A percentile compares a stretch with the other conserved stretches of the same genome.
Conservation (phyloP, 139 green algal species). For the Tetradesmus obliquus region DNA sequence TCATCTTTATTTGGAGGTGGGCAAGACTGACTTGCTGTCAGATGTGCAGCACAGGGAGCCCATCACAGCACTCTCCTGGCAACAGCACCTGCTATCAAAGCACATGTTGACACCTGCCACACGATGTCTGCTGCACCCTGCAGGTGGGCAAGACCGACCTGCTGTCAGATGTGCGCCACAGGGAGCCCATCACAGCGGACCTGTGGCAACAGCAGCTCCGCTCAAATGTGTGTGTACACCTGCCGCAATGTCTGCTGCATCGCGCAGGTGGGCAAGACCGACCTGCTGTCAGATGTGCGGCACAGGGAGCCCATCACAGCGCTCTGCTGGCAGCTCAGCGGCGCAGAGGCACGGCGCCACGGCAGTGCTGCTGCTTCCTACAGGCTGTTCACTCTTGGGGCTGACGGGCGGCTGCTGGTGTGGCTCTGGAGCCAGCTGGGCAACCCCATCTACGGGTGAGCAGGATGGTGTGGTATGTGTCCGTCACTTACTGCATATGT, state of each 20-base stretch:
- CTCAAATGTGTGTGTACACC: no score
- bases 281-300: constrained; percentile 36
- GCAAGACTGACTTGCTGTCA: constrained; percentile 39
- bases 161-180: constrained; percentile 44
- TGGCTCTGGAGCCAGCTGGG: constrained; percentile 72
- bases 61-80: constrained; percentile 43
- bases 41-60: constrained; percentile 58
- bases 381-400: constrained; percentile 71
- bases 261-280: constrained; percentile 43
- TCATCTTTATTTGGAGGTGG: constrained; percentile 17
- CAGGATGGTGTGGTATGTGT: neutral
- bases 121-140: neutral
- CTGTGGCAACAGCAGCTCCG: no score
- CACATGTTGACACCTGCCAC: neutral
- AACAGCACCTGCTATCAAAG: neutral
- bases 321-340: constrained; percentile 46
- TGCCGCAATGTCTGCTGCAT: neutral
- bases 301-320: constrained; percentile 63
- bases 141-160: constrained; percentile 49
- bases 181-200: constrained; percentile 53
- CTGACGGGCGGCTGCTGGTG: constrained; percentile 72
- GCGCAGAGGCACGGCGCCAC: constrained; percentile 51
- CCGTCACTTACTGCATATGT: neutral
- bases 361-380: constrained; percentile 49
- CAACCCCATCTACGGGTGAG: constrained; percentile 66